These are phyloP conservation scores for Botrytis fragariae DNA, from an alignment of 2,329 filamentous ascomycete species.

Conservation along the genomic window DNA sequence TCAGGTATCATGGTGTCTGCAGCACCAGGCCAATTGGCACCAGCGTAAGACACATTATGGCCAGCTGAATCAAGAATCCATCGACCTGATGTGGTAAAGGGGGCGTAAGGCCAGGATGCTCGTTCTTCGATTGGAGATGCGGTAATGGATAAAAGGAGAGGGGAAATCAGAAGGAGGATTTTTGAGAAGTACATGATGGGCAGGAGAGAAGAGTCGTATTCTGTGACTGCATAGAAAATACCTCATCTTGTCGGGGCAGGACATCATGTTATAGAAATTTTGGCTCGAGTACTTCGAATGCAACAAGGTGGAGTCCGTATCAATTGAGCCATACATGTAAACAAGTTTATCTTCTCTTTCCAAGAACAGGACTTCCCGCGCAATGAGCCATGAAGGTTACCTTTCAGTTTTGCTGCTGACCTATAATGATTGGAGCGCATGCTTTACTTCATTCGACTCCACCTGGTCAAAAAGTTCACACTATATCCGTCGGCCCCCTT, in stretches of 20 bases:
- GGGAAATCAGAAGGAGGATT: background rate
- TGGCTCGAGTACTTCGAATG: background rate
- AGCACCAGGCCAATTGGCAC: conserved; percentile 61
- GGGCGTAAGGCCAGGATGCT: conserved; percentile 14
- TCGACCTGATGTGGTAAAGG: conserved; percentile 19
- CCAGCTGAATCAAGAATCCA: conserved; percentile 34
- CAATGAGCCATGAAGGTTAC: background rate
- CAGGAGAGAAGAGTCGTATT: background rate
- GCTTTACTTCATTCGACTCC: background rate
- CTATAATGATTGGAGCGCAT: conserved; percentile 16
- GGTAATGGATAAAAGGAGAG: background rate
- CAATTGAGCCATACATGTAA: background rate
- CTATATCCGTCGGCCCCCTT: too few relatives aligned
- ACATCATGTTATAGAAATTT: conserved; percentile 8
- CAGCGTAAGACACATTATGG: conserved; percentile 49
- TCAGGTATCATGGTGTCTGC: conserved; percentile 64
- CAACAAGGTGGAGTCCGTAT: background rate
- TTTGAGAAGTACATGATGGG: conserved; percentile 16
- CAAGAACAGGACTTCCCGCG: background rate
- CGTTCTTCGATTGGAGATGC: conserved; percentile 1
- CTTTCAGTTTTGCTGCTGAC: too few relatives aligned
- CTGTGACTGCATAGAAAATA: background rate
- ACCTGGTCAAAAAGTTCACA: background rate
- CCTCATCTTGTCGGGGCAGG: background rate
- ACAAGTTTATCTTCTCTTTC: background rate